Base-by-base conservation (phyloP, 306 rosid species). In the Glycine soja region DNA sequence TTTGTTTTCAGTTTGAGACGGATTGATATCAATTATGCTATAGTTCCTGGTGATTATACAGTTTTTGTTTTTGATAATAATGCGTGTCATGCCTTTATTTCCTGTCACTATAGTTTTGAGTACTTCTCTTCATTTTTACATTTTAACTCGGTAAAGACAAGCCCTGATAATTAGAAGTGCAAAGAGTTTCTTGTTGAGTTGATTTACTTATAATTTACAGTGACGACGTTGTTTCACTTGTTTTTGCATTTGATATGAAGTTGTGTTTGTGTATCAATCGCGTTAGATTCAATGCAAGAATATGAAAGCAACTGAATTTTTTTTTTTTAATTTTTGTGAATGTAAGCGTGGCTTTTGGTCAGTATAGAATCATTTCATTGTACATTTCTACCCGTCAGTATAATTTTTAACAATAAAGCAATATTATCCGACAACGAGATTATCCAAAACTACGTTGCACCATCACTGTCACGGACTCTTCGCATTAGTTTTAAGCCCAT, bases 1-100 rank as follows among this genome's bases (percentile, higher is more conserved):
- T 78, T 74, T 74, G 9, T 54, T 14, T 14, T 72, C 42, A 3
- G 77, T 67, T 73, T 65, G 65, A 80, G 79, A 72, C 57, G 8
- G 10, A 8, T 38, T 51, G 34, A 19, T 8, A 12, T 72, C 68
- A 74, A 50, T 78, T 40, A 34, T 73, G 73, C 62, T 73, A 40
- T 76, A 40, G 1, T 81, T 77, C n/a, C 34, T 50, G 69, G 53
- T 34, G 2, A 69, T 71, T 83, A 64, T 51, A 30, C 77, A 73
- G 16, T 67, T 78, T 78, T 48, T 73, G 45, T 53, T 42, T 66
- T 47, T 43, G 40, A 47, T 43, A 34, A 46, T 78, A 70, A 76
- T 16, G 13, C 68, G 52, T 14, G 48, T 9, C 12, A 10, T 40
- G 48, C 40, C 15, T 13, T 16, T 51, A 36, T 79, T 58, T 50